phyloP scores from a whole-genome alignment of 805 yeast species.

The Pichia cephalocereana region DNA sequence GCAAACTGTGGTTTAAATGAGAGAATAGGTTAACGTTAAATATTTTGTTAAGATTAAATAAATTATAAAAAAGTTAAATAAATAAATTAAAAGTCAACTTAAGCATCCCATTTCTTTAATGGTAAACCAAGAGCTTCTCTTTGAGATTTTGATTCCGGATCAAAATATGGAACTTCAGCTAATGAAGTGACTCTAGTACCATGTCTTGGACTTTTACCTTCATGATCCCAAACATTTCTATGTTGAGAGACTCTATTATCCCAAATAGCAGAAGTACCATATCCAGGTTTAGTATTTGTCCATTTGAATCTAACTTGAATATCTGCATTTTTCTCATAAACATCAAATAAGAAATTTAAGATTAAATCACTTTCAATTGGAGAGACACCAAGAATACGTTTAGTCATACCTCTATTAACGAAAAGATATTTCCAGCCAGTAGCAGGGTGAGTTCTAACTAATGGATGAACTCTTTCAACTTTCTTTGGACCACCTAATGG shows the following conservation, averaged over 20 bases:
- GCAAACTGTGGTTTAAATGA: too few species aligned
- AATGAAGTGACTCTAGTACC: conserved; percentile 46
- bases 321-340: conserved; percentile 44
- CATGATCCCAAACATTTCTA: conserved; percentile 35
- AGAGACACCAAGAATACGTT: conserved; percentile 42
- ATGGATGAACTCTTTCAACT: conserved; percentile 49
- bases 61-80: not conserved
- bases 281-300: conserved; percentile 30
- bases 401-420: conserved; percentile 43
- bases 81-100: too few species aligned
- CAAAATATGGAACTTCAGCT: conserved; percentile 46
- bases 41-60: not conserved
- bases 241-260: conserved; percentile 41
- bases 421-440: conserved; percentile 54
- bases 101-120: conserved; percentile 7
- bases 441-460: conserved; percentile 56
- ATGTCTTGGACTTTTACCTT: conserved; percentile 35
- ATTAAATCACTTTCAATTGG: conserved; percentile 41
- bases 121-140: conserved; percentile 38
- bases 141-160: conserved; percentile 40
- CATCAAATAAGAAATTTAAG: conserved; percentile 35
- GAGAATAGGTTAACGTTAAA: not conserved
- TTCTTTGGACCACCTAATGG: conserved; percentile 38
- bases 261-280: conserved; percentile 41
- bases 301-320: conserved; percentile 47